These are phyloP conservation scores for Trapa bicornis DNA, from an alignment of 345 rosid species.

Conservation along the genomic window DNA sequence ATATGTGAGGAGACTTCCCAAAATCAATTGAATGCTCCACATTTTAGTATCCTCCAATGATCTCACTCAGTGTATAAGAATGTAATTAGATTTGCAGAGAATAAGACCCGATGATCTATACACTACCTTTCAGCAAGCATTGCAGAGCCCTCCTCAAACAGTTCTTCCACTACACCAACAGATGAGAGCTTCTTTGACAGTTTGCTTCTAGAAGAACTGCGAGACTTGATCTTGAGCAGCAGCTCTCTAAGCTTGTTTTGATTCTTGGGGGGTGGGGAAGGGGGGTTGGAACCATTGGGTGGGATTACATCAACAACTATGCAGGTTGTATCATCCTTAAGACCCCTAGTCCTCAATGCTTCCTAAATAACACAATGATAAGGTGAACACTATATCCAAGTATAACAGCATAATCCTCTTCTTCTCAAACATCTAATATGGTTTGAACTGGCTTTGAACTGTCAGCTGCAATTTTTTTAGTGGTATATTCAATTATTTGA, in stretches of 20 bases:
- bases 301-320: conserved; percentile 80
- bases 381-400: not conserved
- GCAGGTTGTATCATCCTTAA: conserved; percentile 91
- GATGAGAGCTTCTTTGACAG: conserved; percentile 55
- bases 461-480: not conserved
- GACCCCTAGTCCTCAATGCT: conserved; percentile 66
- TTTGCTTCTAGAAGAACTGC: conserved; percentile 32
- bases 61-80: not conserved
- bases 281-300: conserved; percentile 38
- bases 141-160: conserved; percentile 94
- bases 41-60: too few species aligned
- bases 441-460: not conserved
- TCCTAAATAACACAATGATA: conserved; percentile 32
- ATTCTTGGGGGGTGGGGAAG: conserved; percentile 38
- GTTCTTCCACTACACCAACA: conserved; percentile 72
- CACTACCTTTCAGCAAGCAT: conserved; percentile 82
- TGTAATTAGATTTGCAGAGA: not conserved
- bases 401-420: not conserved
- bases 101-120: not conserved
- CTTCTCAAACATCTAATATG: not conserved
- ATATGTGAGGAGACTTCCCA: not conserved
- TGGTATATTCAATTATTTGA: not conserved
- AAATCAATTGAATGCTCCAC: not conserved
- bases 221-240: conserved; percentile 42
- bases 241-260: conserved; percentile 47